Percentiles rank a stretch among this genome's conserved stretches.
These are phyloP conservation scores for Alternaria conjuncta DNA, from an alignment of 2,329 filamentous ascomycete species.

Conservation along the genomic window DNA sequence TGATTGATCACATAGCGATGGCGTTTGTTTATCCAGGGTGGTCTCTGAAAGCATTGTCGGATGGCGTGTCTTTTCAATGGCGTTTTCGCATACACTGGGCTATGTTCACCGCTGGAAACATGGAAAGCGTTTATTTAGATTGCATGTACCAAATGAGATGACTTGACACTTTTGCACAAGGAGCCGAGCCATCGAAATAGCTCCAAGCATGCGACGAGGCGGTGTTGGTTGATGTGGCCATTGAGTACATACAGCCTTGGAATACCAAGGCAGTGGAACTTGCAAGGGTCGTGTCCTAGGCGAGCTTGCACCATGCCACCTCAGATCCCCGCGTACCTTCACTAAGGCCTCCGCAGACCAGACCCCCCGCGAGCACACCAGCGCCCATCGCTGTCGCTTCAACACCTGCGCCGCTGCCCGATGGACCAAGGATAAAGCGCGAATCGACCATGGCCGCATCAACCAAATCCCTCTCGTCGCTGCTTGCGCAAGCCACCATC, in stretches of 20 bases:
- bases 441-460: constrained; percentile 48
- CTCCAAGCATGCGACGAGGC: neutral
- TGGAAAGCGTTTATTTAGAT: neutral
- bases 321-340: constrained; percentile 36
- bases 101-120: neutral
- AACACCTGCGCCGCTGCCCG: constrained; percentile 10
- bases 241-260: constrained; percentile 13
- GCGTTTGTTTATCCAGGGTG: constrained; percentile 9
- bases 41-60: neutral
- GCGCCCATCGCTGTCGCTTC: constrained; percentile 5
- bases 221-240: neutral
- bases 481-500: constrained; percentile 64
- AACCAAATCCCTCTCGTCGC: constrained; percentile 57
- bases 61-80: neutral
- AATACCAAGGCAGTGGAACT: constrained; percentile 11
- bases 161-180: neutral
- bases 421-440: constrained; percentile 33
- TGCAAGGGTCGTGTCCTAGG: constrained; percentile 21
- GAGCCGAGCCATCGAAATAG: neutral
- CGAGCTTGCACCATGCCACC: constrained; percentile 36
- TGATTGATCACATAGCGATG: constrained; percentile 27
- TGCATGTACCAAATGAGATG: neutral
- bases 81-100: neutral
- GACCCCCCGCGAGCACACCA: constrained; percentile 18
- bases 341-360: constrained; percentile 29